Evolutionary conservation across 176 grass and related monocot genomes (phyloP), one percentile per base, ranked within the genome.

Genomic region (Dactylis glomerata): DNA sequence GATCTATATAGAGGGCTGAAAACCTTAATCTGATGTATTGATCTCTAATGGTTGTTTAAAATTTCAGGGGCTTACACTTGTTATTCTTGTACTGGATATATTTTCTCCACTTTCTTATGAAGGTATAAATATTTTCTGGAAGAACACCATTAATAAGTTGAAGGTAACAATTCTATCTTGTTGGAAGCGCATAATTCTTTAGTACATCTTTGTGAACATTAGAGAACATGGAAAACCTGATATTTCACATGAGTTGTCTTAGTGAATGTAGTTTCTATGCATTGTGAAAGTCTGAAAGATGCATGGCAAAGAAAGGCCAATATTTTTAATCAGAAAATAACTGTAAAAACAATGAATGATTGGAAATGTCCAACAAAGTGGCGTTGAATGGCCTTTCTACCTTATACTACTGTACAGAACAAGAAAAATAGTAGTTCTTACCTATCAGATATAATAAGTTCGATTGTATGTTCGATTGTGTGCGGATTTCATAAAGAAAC

Each of bases 41-140:
- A 86, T 79, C 26, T 61, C 1, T 79, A 68, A 22, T 81, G 55
- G 15, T 81, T 73, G 28, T 50, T 74, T 68, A 42, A 42, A 80
- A 73, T 88, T 97, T 78, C 95, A 97, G 95, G 92, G 83, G 6
- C 44, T 95, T 77, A 88, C 91, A 78, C 83, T 92, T 83, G 68
- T 75, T 17, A 84, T 98, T 90, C 93, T 98, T 83, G 78, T 88
- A 80, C 33, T 98, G 66, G 87, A 92, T 85, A 83, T 85, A 16
- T 98, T 98, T 74, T 86, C 86, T 58, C 93, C 93, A 87, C 89
- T 98, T 83, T 76, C 96, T 65, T 98, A 98, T 38, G 96, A 98
- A 91, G 96, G 96, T 57, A 80, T 86, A 68, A 68, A 87, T 59
- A 50, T 95, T 27, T 98, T 85, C 56, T 92, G 92, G 93, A 95